Base-by-base conservation (phyloP, 2,329 filamentous ascomycete species). In the Rhynchosporium secalis region DNA sequence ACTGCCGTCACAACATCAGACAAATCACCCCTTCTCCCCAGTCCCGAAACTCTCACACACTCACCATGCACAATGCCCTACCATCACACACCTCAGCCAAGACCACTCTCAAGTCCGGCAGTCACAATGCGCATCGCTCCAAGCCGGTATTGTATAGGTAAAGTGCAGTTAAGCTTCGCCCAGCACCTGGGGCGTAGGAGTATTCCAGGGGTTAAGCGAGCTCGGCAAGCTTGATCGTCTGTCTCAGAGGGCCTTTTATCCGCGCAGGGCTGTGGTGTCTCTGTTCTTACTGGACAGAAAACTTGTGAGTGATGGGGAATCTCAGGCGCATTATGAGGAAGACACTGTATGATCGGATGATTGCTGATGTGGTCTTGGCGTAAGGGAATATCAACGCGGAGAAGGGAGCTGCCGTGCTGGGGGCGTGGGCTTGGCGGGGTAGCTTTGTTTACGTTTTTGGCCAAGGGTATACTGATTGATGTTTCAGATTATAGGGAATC, bases 141-240 rank as follows among this genome's bases (percentile, higher is more conserved):
- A 20, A 20, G 20, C 20, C 20, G 29, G 43, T 31, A 48, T 49
- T 61, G 10, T 29, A 20, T 20, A 20, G 20, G 20, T 20, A 20
- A 20, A 1, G 20, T 40, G 31, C 20, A 43, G 52, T 56, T 43
- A 61, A 61, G 59, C 59, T 49, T 61, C 40, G 43, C 43, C 59
- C 33, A 56, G 51, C 29, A 52, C 9, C 7, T 33, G 7, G n/a
- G 41, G 20, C 41, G 13, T 20, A 20, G 20, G 20, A 20, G 20
- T 20, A 28, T 4, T 43, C 20, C 12, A n/a, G 48, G 48, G 38
- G 7, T 49, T 61, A 61, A 61, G 59, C 59, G 59, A 61, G 51
- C 51, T 9, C 47, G 47, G 47, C 47, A 59, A 48, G 57, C 49
- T 13, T 61, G 59, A 61, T 61, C 59, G 59, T 20, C 59, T 36